These are phyloP conservation scores for Teratosphaeria zuluensis DNA, from an alignment of 2,329 filamentous ascomycete genomes.

Conservation along the genomic window DNA sequence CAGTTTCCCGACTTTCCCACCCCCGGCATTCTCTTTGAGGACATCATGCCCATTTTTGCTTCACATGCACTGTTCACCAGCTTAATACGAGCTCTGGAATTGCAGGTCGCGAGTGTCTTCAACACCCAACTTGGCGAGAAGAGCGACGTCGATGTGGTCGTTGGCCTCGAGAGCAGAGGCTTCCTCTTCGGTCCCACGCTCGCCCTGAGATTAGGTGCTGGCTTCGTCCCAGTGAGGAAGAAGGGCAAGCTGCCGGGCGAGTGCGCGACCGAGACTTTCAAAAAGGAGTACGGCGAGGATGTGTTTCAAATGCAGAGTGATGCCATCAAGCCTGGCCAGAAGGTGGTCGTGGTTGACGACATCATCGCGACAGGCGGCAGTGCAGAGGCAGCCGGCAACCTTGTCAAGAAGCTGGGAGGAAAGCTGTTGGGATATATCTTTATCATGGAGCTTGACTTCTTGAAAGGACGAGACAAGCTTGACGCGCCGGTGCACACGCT, in stretches of 20 bases:
- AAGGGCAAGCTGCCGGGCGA: constrained; percentile 89
- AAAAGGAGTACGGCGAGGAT: constrained; percentile 95
- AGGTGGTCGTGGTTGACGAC: constrained; percentile 88
- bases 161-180: constrained; percentile 86
- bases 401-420: constrained; percentile 79
- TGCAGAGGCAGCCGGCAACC: constrained; percentile 73
- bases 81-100: constrained; percentile 74
- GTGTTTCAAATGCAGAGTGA: constrained; percentile 92
- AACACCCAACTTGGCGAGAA: constrained; percentile 25
- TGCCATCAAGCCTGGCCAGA: constrained; percentile 75
- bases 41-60: constrained; percentile 94
- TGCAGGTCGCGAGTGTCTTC: constrained; percentile 63
- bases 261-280: constrained; percentile 72
- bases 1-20: constrained; percentile 88
- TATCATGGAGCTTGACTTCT: constrained; percentile 87
- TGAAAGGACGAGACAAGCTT: constrained; percentile 86
- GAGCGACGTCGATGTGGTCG: constrained; percentile 61
- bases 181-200: constrained; percentile 91
- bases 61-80: constrained; percentile 62
- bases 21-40: constrained; percentile 89
- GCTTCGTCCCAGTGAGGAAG: constrained; percentile 91
- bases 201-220: constrained; percentile 69
- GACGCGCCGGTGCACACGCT: constrained; percentile 75
- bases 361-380: constrained; percentile 97
- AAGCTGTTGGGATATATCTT: constrained; percentile 84